Evolutionary conservation across 805 yeast genomes (phyloP).

Genomic region (Monosporozyma solicola): DNA sequence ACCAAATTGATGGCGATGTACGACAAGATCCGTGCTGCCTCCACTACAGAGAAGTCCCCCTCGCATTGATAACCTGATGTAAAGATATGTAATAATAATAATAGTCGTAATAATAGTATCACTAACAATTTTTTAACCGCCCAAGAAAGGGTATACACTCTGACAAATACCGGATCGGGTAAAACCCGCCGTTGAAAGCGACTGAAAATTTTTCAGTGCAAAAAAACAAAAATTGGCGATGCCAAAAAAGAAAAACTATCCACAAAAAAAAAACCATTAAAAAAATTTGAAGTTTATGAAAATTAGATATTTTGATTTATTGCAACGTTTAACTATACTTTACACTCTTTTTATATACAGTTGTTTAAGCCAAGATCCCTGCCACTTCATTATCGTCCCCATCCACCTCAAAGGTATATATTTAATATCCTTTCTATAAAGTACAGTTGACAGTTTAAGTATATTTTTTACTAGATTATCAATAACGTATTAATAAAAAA

Average conservation of each 20-base stretch:
- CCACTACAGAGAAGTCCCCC: not conserved
- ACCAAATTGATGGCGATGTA: conserved; percentile 70
- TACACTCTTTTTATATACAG: not conserved
- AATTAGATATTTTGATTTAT: not conserved
- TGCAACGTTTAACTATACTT: not conserved
- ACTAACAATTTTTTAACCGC: not conserved
- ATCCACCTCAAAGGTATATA: not conserved
- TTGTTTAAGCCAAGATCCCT: not conserved
- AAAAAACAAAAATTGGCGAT: not conserved
- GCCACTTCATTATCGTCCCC: not conserved
- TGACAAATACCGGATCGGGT: not conserved
- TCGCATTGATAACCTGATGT: not conserved
- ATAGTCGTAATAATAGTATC: not conserved
- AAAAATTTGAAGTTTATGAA: not conserved
- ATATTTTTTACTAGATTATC: not conserved
- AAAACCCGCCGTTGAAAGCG: not conserved
- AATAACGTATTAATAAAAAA: not conserved
- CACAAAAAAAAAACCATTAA: not conserved
- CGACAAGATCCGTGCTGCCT: conserved; percentile 35
- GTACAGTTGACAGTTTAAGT: not conserved
- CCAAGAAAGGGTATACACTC: not conserved
- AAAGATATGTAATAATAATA: not conserved
- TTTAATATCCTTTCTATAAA: not conserved
- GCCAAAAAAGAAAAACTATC: not conserved
- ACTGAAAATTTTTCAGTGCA: not conserved